phyloP scores from a whole-genome alignment of 345 rosid genomes.

The Syzygium oleosum region DNA sequence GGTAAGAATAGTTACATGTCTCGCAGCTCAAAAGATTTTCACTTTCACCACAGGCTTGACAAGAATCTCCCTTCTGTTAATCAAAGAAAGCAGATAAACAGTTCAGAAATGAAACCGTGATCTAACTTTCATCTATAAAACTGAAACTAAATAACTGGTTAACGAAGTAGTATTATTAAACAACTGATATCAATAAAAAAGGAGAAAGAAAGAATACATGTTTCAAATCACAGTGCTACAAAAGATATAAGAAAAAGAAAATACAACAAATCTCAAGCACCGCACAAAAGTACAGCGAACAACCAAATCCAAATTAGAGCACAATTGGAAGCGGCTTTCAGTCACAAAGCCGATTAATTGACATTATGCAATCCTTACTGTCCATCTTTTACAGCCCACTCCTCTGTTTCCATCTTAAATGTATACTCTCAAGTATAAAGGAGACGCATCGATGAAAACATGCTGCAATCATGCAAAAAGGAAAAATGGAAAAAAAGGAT shows the following conservation, averaged over 20 bases:
- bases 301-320: background rate
- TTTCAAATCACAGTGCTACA: background rate
- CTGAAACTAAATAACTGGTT: background rate
- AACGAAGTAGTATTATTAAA: background rate
- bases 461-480: background rate
- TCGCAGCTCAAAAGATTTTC: slow-evolving; percentile 72
- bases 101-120: background rate
- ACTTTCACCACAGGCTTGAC: slow-evolving; percentile 87
- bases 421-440: background rate
- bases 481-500: background rate
- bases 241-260: background rate
- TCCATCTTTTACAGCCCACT: background rate
- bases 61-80: slow-evolving; percentile 55
- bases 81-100: background rate
- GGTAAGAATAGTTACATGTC: slow-evolving; percentile 83
- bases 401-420: background rate
- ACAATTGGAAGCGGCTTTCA: background rate
- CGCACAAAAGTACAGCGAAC: background rate
- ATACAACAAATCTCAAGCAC: background rate
- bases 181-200: background rate
- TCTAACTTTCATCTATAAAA: background rate
- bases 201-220: background rate
- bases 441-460: background rate
- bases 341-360: background rate
- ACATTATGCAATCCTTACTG: background rate